Base-by-base conservation (phyloP, 2,329 filamentous ascomycete species). In the Colletotrichum neosansevieriae region DNA sequence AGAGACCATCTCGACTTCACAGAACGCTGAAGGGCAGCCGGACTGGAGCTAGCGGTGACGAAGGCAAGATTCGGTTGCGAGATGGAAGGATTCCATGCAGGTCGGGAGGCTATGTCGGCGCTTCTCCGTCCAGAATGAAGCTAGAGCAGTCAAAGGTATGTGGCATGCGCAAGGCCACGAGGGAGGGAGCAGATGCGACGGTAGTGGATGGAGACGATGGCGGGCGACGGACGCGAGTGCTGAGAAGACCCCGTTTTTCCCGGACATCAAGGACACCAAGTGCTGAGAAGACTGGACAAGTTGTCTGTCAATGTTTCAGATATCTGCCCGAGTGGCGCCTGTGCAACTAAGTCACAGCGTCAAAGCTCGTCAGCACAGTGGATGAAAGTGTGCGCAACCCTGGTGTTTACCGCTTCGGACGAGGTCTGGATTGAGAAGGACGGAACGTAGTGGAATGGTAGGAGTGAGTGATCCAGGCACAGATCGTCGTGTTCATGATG, bases 291-390 rank as follows among this genome's bases (percentile, higher is more conserved):
- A 63, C 54, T 70, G 59, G 59, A 50, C 51, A 53, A 64, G 50
- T 69, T 45, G 59, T 70, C 67, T 71, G 70, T 71, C 70, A 71
- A 50, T 36, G 67, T 71, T 70, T 71, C 70, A 71, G 67, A 62
- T 45, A 44, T 63, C 51, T 67, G 63, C 58, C 56, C 53, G 49
- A 56, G 63, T 64, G 50, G 38, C 42, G 47, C 58, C 68, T 69
- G 56, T 65, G 54, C 69, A 44, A 49, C 51, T 49, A 38, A 51
- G 60, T 54, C 50, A 66, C 50, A 45, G 67, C 67, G 58, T 61
- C 67, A 45, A 67, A 63, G 57, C 58, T 64, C 51, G 49, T 44
- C 32, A 51, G 50, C 44, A 40, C 42, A 29, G 54, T 51, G 67
- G 56, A 51, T 50, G 56, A 50, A 51, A 47, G 56, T 29, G 56